Conservation (phyloP, 805 yeast genomes). For the Yamadazyma sp. region DNA sequence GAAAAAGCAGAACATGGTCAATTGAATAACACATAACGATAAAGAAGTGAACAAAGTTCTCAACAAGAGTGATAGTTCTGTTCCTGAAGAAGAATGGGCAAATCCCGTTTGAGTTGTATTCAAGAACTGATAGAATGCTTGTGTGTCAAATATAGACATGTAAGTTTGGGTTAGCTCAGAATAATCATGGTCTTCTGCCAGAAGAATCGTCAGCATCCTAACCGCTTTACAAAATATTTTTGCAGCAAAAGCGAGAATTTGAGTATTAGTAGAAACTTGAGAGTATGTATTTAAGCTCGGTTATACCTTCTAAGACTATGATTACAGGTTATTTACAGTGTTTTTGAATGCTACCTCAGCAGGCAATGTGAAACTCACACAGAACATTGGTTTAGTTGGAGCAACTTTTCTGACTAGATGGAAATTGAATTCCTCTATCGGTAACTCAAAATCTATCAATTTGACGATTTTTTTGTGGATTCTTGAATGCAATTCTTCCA, state of each 20-base stretch:
- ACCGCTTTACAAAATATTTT: too few species aligned
- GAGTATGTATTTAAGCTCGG: too few species aligned
- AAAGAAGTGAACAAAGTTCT: slow-evolving; percentile 56
- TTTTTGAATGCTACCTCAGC: slow-evolving; percentile 55
- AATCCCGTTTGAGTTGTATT: slow-evolving; percentile 55
- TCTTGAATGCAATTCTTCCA: slow-evolving; percentile 65
- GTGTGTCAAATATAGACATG: slow-evolving; percentile 27
- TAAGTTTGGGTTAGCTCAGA: slow-evolving; percentile 25
- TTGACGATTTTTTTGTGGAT: slow-evolving; percentile 51
- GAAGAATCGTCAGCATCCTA: slow-evolving; percentile 18
- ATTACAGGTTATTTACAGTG: too few species aligned
- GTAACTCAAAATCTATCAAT: slow-evolving; percentile 45
- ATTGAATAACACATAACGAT: slow-evolving; percentile 52
- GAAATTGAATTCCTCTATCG: slow-evolving; percentile 51
- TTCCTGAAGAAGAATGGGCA: slow-evolving; percentile 58
- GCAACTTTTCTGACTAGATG: slow-evolving; percentile 93
- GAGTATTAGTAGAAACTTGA: too few species aligned
- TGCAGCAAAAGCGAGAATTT: too few species aligned
- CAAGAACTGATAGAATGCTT: slow-evolving; percentile 36
- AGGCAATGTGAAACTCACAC: slow-evolving; percentile 77
- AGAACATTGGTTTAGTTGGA: slow-evolving; percentile 95
- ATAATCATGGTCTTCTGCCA: slow-evolving; percentile 19
- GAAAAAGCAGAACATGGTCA: slow-evolving; percentile 37
- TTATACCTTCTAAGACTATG: too few species aligned
- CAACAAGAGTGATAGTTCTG: slow-evolving; percentile 53